Evolutionary conservation across 345 rosid species (phyloP).

Genomic region (Pseudoturritis turrita): DNA sequence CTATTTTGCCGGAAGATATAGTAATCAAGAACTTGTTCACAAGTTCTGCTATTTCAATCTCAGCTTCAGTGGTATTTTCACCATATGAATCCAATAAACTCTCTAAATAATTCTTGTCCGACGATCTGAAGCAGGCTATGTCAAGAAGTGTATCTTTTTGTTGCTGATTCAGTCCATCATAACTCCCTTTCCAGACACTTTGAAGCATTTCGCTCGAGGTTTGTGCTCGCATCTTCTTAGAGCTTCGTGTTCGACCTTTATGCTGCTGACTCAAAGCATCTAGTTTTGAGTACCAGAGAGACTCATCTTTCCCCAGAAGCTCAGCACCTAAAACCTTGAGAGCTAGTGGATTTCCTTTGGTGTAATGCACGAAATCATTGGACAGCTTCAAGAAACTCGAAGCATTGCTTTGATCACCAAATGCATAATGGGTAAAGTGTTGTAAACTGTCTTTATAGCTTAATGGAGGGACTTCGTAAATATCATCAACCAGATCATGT

Average conservation of each 20-base stretch:
- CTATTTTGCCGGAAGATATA: background rate
- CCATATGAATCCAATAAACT: slow-evolving; percentile 16
- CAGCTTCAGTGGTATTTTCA: background rate
- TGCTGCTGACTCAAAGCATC: background rate
- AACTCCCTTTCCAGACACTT: slow-evolving; percentile 21
- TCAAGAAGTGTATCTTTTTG: slow-evolving; percentile 34
- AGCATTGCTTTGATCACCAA: background rate
- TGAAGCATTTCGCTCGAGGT: slow-evolving; percentile 14
- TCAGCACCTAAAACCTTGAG: slow-evolving; percentile 30
- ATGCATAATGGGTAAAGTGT: slow-evolving; percentile 5
- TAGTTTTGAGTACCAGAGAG: slow-evolving; percentile 20
- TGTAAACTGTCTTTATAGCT: background rate
- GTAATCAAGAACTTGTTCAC: slow-evolving; percentile 30
- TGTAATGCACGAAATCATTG: background rate
- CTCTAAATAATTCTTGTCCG: background rate
- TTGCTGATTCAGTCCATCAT: slow-evolving; percentile 15
- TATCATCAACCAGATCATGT: background rate
- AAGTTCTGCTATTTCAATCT: background rate
- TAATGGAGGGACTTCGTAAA: background rate
- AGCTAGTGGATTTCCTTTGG: slow-evolving; percentile 36
- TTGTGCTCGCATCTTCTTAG: background rate
- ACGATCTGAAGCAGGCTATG: slow-evolving; percentile 31
- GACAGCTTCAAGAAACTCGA: background rate
- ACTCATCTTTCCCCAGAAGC: background rate
- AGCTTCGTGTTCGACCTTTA: slow-evolving; percentile 11